Percentiles rank a stretch among this genome's conserved stretches.
phyloP scores from a whole-genome alignment of 1,139 yeast species.

The Nakaseomyces uthaithaninus region DNA sequence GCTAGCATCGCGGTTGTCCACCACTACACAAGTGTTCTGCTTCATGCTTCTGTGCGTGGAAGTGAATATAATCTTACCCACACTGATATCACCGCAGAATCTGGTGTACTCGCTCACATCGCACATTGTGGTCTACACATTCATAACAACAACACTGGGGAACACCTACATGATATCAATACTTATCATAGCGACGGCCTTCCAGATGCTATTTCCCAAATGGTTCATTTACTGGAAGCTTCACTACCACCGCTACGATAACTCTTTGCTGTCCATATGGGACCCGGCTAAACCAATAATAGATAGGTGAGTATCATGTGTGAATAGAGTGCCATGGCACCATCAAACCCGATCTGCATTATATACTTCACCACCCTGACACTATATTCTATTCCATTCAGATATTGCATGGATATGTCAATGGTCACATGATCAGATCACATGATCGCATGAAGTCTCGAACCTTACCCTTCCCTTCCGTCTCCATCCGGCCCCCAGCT shows the following conservation, averaged over 20 bases:
- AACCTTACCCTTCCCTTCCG: too few relatives aligned
- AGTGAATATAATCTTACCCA: conserved; percentile 28
- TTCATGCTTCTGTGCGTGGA: conserved; percentile 37
- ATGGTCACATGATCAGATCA: too few relatives aligned
- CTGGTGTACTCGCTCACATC: conserved; percentile 12
- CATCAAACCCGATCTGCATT: too few relatives aligned
- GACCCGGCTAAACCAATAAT: conserved; percentile 29
- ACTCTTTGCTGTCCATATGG: conserved; percentile 26
- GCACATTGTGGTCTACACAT: conserved; percentile 23
- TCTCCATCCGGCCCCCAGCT: too few relatives aligned
- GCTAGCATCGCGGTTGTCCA: conserved; percentile 69
- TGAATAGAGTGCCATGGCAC: too few relatives aligned
- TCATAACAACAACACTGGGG: conserved; percentile 21
- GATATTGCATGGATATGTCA: too few relatives aligned
- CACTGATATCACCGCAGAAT: conserved; percentile 13
- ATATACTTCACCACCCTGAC: too few relatives aligned
- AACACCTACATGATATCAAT: conserved; percentile 19
- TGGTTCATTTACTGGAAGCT: conserved; percentile 30
- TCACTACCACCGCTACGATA: conserved; percentile 24
- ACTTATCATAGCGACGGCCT: conserved; percentile 16
- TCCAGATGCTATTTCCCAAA: conserved; percentile 22
- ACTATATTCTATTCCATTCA: too few relatives aligned
- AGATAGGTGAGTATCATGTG: conserved; percentile 9
- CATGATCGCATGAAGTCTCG: too few relatives aligned
- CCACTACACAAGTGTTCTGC: conserved; percentile 73